phyloP scores from a whole-genome alignment of 805 yeast species.

The Pachysolen tannophilus region DNA sequence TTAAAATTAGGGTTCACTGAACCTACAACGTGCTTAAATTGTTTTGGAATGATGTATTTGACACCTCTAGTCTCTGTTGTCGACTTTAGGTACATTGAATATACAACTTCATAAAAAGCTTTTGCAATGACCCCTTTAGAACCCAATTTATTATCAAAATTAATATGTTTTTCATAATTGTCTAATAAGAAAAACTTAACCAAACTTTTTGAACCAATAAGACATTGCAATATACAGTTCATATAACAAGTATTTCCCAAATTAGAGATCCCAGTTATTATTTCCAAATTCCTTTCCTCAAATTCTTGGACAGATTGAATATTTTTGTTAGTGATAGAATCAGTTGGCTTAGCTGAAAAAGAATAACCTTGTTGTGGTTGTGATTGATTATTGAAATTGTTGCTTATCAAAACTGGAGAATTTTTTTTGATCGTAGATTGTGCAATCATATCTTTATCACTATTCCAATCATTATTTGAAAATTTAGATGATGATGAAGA shows the following conservation, averaged over 20 bases:
- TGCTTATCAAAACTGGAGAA: not conserved
- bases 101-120: constrained; percentile 53
- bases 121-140: constrained; percentile 73
- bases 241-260: constrained; percentile 90
- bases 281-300: constrained; percentile 20
- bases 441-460: not conserved
- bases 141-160: constrained; percentile 66
- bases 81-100: constrained; percentile 40
- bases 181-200: constrained; percentile 54
- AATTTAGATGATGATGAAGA: not conserved
- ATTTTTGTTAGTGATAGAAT: not conserved
- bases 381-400: constrained; percentile 4
- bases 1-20: constrained; percentile 56
- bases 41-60: constrained; percentile 45
- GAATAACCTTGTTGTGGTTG: not conserved
- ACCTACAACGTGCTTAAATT: constrained; percentile 63
- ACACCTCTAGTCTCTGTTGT: constrained; percentile 10
- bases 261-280: constrained; percentile 67
- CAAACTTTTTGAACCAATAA: constrained; percentile 64
- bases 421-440: not conserved
- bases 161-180: constrained; percentile 58
- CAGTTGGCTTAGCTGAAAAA: constrained; percentile 1
- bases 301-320: not conserved
- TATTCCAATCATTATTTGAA: not conserved
- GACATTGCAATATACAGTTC: constrained; percentile 85